These are phyloP conservation scores for Tulasnella calospora DNA, from an alignment of 768 basidiomycete species.

Conservation along the genomic window DNA sequence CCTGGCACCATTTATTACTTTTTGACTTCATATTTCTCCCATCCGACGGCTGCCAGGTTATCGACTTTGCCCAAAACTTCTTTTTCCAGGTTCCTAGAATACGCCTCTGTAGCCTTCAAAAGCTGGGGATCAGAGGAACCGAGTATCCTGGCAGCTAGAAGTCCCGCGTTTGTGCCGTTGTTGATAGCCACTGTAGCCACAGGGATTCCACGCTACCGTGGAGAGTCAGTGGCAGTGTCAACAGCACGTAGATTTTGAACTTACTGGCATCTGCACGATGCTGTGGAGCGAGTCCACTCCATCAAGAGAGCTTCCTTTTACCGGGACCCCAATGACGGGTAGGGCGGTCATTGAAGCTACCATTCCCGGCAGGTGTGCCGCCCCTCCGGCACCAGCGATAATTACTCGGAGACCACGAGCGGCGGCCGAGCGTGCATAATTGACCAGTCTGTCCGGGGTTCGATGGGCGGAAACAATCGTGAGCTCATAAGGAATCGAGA, in stretches of 20 bases:
- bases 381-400: constrained; percentile 97
- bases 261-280: constrained; percentile 98
- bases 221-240: constrained; percentile 8
- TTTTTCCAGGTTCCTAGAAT: constrained; percentile 60
- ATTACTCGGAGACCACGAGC: constrained; percentile 53
- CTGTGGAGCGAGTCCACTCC: constrained; percentile 96
- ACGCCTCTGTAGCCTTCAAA: constrained; percentile 62
- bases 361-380: constrained; percentile 98
- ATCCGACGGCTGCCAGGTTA: constrained; percentile 71
- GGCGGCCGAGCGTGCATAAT: constrained; percentile 71
- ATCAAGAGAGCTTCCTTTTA: constrained; percentile 88
- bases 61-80: constrained; percentile 78
- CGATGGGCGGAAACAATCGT: constrained; percentile 96
- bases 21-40: constrained; percentile 70
- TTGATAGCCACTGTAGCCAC: constrained; percentile 97
- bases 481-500: constrained; percentile 82
- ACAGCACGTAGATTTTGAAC: constrained; percentile 34
- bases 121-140: constrained; percentile 66
- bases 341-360: constrained; percentile 89
- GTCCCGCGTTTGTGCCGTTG: constrained; percentile 87
- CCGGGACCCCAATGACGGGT: constrained; percentile 94
- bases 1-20: constrained; percentile 12
- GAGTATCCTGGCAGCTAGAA: constrained; percentile 85
- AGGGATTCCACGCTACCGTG: constrained; percentile 79
- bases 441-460: constrained; percentile 79